A percentile compares a stretch with the other conserved stretches of the same genome.
phyloP scores from a whole-genome alignment of 305 asterid species.

The Solanum hybrid region DNA sequence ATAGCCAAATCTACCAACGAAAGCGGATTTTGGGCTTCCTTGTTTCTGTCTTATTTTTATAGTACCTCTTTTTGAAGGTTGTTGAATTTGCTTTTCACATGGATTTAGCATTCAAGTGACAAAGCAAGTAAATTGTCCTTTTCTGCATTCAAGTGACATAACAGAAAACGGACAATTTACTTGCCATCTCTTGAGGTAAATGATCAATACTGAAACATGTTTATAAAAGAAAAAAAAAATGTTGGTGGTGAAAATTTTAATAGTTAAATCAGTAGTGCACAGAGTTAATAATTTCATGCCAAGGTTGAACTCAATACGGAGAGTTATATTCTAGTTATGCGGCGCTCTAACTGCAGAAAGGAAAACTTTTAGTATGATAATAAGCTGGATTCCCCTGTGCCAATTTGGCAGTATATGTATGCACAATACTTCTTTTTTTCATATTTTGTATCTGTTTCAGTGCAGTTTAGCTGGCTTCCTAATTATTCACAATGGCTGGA shows the following conservation, averaged over 20 bases:
- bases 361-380: background rate
- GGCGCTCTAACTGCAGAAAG: background rate
- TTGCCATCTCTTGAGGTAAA: background rate
- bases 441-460: background rate
- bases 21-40: background rate
- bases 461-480: background rate
- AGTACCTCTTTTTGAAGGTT: background rate
- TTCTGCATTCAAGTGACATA: background rate
- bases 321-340: background rate
- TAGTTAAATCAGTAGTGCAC: background rate
- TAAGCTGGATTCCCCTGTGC: background rate
- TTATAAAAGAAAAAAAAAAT: background rate
- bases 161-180: background rate
- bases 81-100: background rate
- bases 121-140: background rate
- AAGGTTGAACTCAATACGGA: background rate
- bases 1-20: background rate
- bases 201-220: background rate
- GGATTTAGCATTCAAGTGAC: background rate
- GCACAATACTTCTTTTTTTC: background rate
- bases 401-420: background rate
- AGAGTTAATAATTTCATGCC: background rate
- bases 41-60: background rate
- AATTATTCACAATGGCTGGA: background rate
- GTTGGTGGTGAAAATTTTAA: background rate